Percentiles rank a stretch among this genome's conserved stretches.
Evolutionary conservation across 1,284 basidiomycete species (phyloP).

Genomic region (Coniophora puteana): DNA sequence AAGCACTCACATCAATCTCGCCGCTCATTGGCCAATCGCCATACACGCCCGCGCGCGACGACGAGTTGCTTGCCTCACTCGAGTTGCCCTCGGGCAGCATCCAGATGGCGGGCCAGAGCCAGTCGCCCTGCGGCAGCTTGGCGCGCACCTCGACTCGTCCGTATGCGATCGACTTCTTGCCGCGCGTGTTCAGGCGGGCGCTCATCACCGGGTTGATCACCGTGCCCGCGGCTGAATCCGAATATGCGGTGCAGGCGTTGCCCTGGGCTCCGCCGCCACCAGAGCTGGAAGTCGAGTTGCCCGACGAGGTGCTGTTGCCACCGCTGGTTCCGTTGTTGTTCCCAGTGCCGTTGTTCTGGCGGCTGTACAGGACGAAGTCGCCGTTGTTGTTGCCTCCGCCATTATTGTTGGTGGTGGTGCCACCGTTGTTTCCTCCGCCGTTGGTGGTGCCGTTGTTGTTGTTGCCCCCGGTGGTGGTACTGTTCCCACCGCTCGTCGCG

Average conservation of each 20-base stretch:
- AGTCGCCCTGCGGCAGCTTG: slow-evolving; percentile 43
- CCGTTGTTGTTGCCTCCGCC: slow-evolving; percentile 15
- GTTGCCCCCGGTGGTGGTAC: slow-evolving; percentile 1
- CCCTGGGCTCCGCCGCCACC: not conserved
- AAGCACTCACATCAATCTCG: slow-evolving; percentile 66
- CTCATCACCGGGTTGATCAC: slow-evolving; percentile 77
- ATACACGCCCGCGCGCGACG: slow-evolving; percentile 42
- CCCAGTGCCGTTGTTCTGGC: too few relatives aligned
- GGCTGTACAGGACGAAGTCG: too few relatives aligned
- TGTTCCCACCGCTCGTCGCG: slow-evolving; percentile 4
- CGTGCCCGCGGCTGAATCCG: slow-evolving; percentile 61
- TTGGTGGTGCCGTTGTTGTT: slow-evolving; percentile 16
- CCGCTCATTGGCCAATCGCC: slow-evolving; percentile 74
- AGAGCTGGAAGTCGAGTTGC: slow-evolving; percentile 18
- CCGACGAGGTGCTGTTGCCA: slow-evolving; percentile 15
- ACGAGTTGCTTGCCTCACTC: slow-evolving; percentile 5
- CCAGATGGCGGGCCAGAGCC: slow-evolving; percentile 87
- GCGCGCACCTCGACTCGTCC: slow-evolving; percentile 69
- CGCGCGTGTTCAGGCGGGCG: slow-evolving; percentile 68
- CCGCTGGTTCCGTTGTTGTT: slow-evolving; percentile 7
- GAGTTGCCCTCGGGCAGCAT: slow-evolving; percentile 66
- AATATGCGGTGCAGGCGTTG: slow-evolving; percentile 44
- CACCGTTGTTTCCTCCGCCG: too few relatives aligned
- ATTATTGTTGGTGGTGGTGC: too few relatives aligned
- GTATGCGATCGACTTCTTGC: slow-evolving; percentile 57